Base-by-base conservation (phyloP, 257 asterid genomes). In the Solanum bulbocastanum region DNA sequence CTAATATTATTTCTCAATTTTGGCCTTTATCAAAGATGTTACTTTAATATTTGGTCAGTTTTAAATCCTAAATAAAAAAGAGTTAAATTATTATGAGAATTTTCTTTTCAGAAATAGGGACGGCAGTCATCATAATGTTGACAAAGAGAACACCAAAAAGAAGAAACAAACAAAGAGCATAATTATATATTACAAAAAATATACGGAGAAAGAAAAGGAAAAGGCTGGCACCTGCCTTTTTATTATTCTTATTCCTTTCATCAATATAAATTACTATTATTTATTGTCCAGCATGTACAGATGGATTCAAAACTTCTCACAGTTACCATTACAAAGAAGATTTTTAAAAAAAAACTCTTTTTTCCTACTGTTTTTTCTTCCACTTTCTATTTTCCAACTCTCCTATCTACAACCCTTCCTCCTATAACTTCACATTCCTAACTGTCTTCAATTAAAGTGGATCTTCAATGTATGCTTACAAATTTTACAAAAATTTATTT, bases 321-420 rank as follows among this genome's bases (percentile, higher is more conserved):
- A 40, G 22, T 83, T 35, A 15, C 65, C 35, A 87, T 87, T 85
- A 88, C 91, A 91, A 75, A 73, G 16, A 86, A 65, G 49, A 46
- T 14, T 46, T 46, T 44, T 39, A 5, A 22, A 22, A 37, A 36
- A 27, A 42, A 84, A n/a, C 69, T 74, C 52, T 46, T 42, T 79
- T 79, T 82, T 87, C 75, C 88, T 90, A 37, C 8, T 33, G 10
- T 58, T 42, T 68, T 83, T 66, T 88, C 88, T 85, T 49, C 86
- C 82, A 73, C 92, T 87, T 68, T 37, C 84, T 88, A 88, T 87
- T 87, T 91, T 62, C 82, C 69, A 32, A 68, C 36, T 32, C 78
- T 65, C 87, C 76, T 91, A 91, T 91, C 92, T 90, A 91, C 93
- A 91, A 71, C 65, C 35, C 20, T 56, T 79, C 87, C 87, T 71